Base-by-base conservation (phyloP, 345 rosid genomes). In the Sapria himalayana region DNA sequence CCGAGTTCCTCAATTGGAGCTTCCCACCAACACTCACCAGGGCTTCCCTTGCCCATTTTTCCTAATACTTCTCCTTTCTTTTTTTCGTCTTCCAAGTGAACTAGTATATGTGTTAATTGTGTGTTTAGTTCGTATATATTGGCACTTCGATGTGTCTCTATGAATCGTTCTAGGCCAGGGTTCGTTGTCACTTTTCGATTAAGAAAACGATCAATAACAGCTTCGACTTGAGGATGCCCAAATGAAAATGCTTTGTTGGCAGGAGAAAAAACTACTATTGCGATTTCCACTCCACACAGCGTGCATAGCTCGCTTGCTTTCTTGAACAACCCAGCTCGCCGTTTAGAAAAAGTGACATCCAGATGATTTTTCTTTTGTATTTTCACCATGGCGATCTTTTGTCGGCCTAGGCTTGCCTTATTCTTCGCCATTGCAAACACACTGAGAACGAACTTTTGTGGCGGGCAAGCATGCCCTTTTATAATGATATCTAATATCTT, bases 311-410 rank as follows among this genome's bases (percentile, higher is more conserved):
- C 77, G 18, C 64, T 74, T 0, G 74, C 78, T 36, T 74, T 74
- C 56, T 67, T 70, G 56, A 74, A 64, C 1, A 70, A 57, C 1
- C 74, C 72, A 0, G 68, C 44, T 0, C 66, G 55, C n/a, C n/a
- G n/a, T 20, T 73, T 73, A 0, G 81, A 74, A 62, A 74, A 70
- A n/a, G 81, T 70, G 12, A 74, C 74, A 21, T 67, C 67, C 2
- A 51, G 58, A 15, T 54, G 52, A 13, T 18, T 68, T 31, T 64
- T 60, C 51, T 68, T 50, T 1, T 21, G 13, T 17, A 64, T 68
- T 42, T 47, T 53, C 9, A 34, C 49, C 12, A 62, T 48, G 0
- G 33, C 9, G 7, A 55, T 45, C 56, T 52, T 66, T 18, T 46
- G 60, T 13, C 63, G 63, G 22, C 71, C 72, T 25, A 32, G 32